phyloP scores from a whole-genome alignment of 768 basidiomycete genomes.

The Boletus huronensis region DNA sequence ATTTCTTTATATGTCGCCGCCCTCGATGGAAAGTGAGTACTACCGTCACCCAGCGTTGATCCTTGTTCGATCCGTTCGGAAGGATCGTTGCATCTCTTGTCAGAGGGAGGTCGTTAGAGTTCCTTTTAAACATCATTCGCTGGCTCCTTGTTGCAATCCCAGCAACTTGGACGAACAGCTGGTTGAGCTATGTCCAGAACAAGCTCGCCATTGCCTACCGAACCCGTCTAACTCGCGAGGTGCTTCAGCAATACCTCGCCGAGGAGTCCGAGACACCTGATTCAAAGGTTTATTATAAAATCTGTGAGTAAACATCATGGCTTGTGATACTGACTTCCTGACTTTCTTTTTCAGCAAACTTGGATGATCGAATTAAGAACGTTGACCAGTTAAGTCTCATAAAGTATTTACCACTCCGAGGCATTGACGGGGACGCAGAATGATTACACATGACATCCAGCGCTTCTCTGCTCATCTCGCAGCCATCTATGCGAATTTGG shows the following conservation, averaged over 20 bases:
- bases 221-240: slow-evolving; percentile 78
- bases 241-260: slow-evolving; percentile 82
- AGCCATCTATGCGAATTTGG: slow-evolving; percentile 90
- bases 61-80: slow-evolving; percentile 1
- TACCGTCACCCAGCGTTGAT: not conserved
- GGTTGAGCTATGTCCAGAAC: slow-evolving; percentile 90
- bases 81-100: slow-evolving; percentile 96
- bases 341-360: slow-evolving; percentile 57
- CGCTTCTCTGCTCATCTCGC: slow-evolving; percentile 88
- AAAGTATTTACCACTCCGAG: not conserved
- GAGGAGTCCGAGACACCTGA: slow-evolving; percentile 59
- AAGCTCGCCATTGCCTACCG: slow-evolving; percentile 89
- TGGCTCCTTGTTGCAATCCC: slow-evolving; percentile 94
- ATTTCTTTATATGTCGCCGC: slow-evolving; percentile 93
- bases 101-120: slow-evolving; percentile 72
- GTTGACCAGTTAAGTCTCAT: slow-evolving; percentile 73
- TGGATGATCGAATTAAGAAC: slow-evolving; percentile 95
- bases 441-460: slow-evolving; percentile 95
- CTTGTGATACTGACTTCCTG: slow-evolving; percentile 1
- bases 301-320: slow-evolving; percentile 50
- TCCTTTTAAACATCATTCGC: slow-evolving; percentile 78
- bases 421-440: slow-evolving; percentile 43
- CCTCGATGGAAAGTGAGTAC: slow-evolving; percentile 80
- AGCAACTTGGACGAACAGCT: slow-evolving; percentile 89
- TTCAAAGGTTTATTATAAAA: slow-evolving; percentile 90